Conservation (phyloP, 371 early-diverging fungal species). For the Mortierella sp. region DNA sequence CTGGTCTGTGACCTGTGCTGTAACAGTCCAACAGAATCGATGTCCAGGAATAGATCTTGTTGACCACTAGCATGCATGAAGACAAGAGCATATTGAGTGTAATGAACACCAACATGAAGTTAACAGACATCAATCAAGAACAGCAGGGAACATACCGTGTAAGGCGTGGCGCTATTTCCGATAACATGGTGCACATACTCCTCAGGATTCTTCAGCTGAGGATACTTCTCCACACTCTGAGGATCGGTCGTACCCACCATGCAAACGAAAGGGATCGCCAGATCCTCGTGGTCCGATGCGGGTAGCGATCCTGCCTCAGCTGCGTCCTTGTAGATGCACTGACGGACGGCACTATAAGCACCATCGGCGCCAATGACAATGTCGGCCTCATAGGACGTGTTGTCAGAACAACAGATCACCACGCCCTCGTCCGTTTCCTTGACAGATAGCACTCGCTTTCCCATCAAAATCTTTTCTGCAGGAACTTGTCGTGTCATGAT, state of each 20-base stretch:
- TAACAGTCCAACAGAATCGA: slow-evolving; percentile 23
- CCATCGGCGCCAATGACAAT: slow-evolving; percentile 25
- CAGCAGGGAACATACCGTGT: background rate
- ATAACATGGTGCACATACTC: background rate
- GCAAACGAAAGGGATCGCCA: background rate
- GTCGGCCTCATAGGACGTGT: slow-evolving; percentile 4
- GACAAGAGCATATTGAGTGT: too few relatives aligned
- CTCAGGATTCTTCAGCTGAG: background rate
- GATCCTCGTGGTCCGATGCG: background rate
- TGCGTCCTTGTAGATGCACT: background rate
- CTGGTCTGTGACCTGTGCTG: slow-evolving; percentile 5
- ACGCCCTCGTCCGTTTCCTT: slow-evolving; percentile 5
- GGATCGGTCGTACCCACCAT: slow-evolving; percentile 6
- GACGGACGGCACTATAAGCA: slow-evolving; percentile 9
- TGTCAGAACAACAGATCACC: background rate
- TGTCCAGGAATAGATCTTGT: slow-evolving; percentile 13
- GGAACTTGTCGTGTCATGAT: slow-evolving; percentile 7
- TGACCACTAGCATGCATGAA: slow-evolving; percentile 7
- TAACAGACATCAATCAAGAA: too few relatives aligned
- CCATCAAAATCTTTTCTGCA: background rate
- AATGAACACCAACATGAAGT: too few relatives aligned
- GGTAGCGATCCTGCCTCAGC: slow-evolving; percentile 2
- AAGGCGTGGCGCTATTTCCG: background rate
- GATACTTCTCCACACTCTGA: background rate
- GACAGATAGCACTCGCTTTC: slow-evolving; percentile 1